Conservation (phyloP, 2,329 filamentous ascomycete species). For the Diplodia corticola region DNA sequence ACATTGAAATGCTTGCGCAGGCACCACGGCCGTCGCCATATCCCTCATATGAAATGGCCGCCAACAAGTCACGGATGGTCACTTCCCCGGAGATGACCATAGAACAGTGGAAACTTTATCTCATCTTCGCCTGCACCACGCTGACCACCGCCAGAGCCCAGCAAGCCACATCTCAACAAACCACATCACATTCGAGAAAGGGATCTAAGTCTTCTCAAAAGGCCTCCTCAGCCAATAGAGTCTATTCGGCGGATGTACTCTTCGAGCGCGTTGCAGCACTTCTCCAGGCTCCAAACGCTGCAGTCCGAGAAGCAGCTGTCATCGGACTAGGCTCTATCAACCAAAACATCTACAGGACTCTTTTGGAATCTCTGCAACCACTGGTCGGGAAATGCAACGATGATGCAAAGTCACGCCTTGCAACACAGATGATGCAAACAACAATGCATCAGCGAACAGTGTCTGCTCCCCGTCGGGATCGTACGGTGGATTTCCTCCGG, state of each 20-base stretch:
- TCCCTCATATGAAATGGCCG: constrained; percentile 62
- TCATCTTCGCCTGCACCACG: constrained; percentile 96
- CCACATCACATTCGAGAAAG: constrained; percentile 76
- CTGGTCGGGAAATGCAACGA: constrained; percentile 85
- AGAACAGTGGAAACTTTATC: constrained; percentile 96
- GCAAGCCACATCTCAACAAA: constrained; percentile 57
- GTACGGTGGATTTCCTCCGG: constrained; percentile 80
- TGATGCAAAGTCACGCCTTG: constrained; percentile 77
- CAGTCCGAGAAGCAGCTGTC: constrained; percentile 87
- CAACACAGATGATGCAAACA: constrained; percentile 28
- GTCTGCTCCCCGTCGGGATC: constrained; percentile 78
- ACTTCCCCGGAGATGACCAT: constrained; percentile 83
- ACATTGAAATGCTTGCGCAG: constrained; percentile 77
- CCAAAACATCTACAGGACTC: constrained; percentile 83
- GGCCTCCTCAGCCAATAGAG: constrained; percentile 64
- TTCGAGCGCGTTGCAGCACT: constrained; percentile 92
- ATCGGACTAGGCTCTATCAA: constrained; percentile 93
- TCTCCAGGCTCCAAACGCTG: constrained; percentile 73
- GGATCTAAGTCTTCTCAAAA: constrained; percentile 69
- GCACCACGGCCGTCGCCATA: constrained; percentile 51
- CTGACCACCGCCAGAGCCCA: constrained; percentile 77
- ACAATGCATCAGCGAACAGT: constrained; percentile 73
- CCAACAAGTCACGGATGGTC: constrained; percentile 56
- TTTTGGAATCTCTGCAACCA: constrained; percentile 86
- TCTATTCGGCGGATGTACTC: constrained; percentile 82